Conservation (phyloP, 1,284 basidiomycete genomes). For the Earliella scabrosa region DNA sequence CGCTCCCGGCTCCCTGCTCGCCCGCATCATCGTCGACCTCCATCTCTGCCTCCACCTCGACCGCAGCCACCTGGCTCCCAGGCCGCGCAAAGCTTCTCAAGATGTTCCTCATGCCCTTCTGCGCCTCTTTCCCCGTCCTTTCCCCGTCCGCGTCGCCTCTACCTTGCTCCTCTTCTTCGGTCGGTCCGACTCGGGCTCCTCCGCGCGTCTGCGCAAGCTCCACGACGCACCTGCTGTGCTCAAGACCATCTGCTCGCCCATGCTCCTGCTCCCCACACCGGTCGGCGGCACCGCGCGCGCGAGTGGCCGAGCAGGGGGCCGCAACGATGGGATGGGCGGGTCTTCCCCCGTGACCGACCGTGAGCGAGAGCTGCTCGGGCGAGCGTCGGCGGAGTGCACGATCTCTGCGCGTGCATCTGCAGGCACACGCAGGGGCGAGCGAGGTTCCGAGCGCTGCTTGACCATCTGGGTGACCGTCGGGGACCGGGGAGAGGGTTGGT, state of each 20-base stretch:
- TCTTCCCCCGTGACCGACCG: background rate
- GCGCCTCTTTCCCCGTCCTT: conserved; percentile 28
- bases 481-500: too few relatives aligned
- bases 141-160: too few relatives aligned
- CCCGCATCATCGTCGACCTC: conserved; percentile 18
- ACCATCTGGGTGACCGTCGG: conserved; percentile 10
- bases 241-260: conserved; percentile 47
- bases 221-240: conserved; percentile 51
- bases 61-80: conserved; percentile 39
- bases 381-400: too few relatives aligned
- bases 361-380: background rate
- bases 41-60: conserved; percentile 18
- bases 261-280: background rate
- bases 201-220: conserved; percentile 44
- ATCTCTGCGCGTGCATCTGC: too few relatives aligned
- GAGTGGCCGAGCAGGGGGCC: conserved; percentile 4
- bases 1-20: background rate
- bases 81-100: conserved; percentile 57
- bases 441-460: background rate
- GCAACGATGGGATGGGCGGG: conserved; percentile 2
- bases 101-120: conserved; percentile 45
- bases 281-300: conserved; percentile 1
- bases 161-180: conserved; percentile 26
- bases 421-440: too few relatives aligned
- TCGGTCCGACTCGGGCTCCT: conserved; percentile 17